Evolutionary conservation across 2,329 filamentous ascomycete species (phyloP).

Genomic region (Microthyrium microscopicum): DNA sequence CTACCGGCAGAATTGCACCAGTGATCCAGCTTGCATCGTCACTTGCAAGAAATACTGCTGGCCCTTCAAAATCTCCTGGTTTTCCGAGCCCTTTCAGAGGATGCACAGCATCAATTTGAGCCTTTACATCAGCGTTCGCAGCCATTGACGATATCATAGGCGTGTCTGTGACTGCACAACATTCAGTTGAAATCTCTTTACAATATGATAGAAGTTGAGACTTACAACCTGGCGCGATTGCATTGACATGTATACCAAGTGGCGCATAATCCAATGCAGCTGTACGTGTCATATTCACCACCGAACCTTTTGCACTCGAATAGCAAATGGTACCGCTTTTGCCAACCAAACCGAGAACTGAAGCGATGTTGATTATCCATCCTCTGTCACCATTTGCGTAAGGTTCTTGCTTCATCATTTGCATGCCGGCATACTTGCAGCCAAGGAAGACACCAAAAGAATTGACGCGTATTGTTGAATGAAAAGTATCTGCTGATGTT

Average conservation of each 20-base stretch:
- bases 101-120: conserved; percentile 6
- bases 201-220: conserved; percentile 4
- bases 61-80: conserved; percentile 8
- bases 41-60: conserved; percentile 9
- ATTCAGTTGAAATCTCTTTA: background rate
- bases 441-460: conserved; percentile 24
- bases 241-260: conserved; percentile 34
- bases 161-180: background rate
- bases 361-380: conserved; percentile 34
- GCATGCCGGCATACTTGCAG: conserved; percentile 28
- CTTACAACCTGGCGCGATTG: conserved; percentile 36
- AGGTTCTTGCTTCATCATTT: conserved; percentile 34
- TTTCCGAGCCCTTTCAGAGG: conserved; percentile 9
- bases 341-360: conserved; percentile 20
- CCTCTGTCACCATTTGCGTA: conserved; percentile 25
- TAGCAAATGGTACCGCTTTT: no score
- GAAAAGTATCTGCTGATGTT: conserved; percentile 28
- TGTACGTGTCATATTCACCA: conserved; percentile 27
- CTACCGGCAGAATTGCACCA: conserved; percentile 5
- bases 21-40: conserved; percentile 9
- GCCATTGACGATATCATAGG: background rate
- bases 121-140: background rate
- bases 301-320: conserved; percentile 5
- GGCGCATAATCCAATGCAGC: conserved; percentile 33
- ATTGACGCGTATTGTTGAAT: conserved; percentile 23